phyloP scores from a whole-genome alignment of 108 stramenopile species.

The Skeletonema potamos region DNA sequence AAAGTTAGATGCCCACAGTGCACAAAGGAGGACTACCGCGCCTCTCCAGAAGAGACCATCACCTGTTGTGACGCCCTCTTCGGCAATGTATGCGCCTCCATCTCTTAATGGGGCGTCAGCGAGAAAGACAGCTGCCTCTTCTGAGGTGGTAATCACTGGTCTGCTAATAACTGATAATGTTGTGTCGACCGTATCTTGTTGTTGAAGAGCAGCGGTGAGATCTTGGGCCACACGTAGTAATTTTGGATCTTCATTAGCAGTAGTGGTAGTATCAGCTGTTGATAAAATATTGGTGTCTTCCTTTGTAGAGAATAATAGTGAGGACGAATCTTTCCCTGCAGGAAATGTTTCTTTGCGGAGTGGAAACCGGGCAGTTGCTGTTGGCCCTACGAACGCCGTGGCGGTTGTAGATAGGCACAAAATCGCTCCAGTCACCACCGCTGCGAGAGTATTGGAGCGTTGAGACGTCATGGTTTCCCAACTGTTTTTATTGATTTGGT shows the following conservation, averaged over 20 bases:
- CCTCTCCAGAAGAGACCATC: slow-evolving; percentile 66
- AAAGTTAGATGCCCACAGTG: slow-evolving; percentile 79
- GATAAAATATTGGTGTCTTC: not conserved
- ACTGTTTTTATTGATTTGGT: no score
- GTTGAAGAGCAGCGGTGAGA: not conserved
- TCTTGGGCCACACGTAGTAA: not conserved
- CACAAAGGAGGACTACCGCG: slow-evolving; percentile 60
- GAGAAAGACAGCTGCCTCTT: slow-evolving; percentile 8
- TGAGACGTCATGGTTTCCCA: not conserved
- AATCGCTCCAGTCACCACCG: not conserved
- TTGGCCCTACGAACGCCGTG: not conserved
- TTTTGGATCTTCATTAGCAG: not conserved
- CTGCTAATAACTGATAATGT: no score
- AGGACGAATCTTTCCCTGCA: not conserved
- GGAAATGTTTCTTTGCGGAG: not conserved
- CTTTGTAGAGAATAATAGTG: not conserved
- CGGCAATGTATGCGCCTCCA: slow-evolving; percentile 9
- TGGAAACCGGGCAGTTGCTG: not conserved
- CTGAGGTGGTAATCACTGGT: not conserved
- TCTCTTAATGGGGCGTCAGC: slow-evolving; percentile 9
- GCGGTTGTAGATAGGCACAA: not conserved
- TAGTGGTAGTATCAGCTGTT: not conserved
- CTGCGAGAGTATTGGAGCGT: not conserved
- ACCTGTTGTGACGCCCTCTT: slow-evolving; percentile 2
- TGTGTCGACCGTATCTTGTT: not conserved